Base-by-base conservation (phyloP, 2,329 filamentous ascomycete genomes). In the Purpureocillium takamizusanense region DNA sequence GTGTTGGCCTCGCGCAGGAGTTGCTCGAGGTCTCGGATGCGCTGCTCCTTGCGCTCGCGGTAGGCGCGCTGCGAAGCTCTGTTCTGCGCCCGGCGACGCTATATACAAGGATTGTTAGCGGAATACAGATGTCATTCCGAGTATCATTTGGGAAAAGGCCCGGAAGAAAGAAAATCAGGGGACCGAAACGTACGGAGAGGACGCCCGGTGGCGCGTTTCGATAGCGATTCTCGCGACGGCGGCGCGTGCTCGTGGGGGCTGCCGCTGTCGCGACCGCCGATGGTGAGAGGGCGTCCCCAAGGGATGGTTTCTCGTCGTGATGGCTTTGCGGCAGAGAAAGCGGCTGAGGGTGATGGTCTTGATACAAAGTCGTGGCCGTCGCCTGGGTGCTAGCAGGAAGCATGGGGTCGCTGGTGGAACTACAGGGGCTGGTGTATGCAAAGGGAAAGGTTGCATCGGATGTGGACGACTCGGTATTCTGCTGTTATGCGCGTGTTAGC, bases 11-110 rank as follows among this genome's bases (percentile, higher is more conserved):
- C 67, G 34, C 57, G 57, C 25, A 81, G 67, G 48, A 76, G 67
- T 28, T 63, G 53, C 53, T 81, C 77, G 15, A 82, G 69, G 47
- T 81, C 77, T 43, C 72, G 72, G 50, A 80, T 79, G 44, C 78
- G 72, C 53, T 80, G 76, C 51, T 82, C 52, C 38, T 54, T 59
- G 41, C 55, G 52, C 41, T 57, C 51, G 21, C 54, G 50, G 41
- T 59, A 59, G 17, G 54, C 54, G 4, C 52, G 46, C 36, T 59
- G 55, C 9, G 55, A 57, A 36, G 54, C 53, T 37, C 55, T 45
- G 44, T 59, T 59, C 31, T 57, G 54, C 17, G 54, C 56, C 28
- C 55, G 49, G 7, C 56, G 53, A 17, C 55, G 49, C 55, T 57
- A 41, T 23, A 17, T 4, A 5, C 33, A 25, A 15, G 16, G 14